Evolutionary conservation across 257 asterid genomes (phyloP).

Genomic region (Nicotiana undulata): DNA sequence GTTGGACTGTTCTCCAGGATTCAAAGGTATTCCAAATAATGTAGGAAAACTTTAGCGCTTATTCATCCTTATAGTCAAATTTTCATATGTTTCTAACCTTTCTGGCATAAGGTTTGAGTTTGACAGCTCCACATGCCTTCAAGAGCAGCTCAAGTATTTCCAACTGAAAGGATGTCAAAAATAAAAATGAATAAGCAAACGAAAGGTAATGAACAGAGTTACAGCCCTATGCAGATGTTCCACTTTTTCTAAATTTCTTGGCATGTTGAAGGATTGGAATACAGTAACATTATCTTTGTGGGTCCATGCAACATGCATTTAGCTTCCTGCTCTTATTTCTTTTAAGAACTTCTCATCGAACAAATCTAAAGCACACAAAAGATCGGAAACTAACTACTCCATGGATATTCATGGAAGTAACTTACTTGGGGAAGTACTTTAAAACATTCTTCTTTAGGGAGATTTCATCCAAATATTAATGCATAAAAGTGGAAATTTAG

Average conservation of each 20-base stretch:
- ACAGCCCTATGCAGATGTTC: background rate
- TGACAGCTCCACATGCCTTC: conserved; percentile 64
- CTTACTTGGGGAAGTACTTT: background rate
- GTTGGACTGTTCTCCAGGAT: background rate
- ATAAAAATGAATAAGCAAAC: conserved; percentile 8
- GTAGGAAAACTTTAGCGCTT: background rate
- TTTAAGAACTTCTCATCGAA: no score
- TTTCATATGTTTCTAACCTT: conserved; percentile 38
- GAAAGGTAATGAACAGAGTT: background rate
- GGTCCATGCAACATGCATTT: background rate
- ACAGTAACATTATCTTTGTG: background rate
- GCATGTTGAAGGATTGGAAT: background rate
- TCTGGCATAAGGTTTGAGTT: conserved; percentile 35
- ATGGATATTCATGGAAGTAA: no score
- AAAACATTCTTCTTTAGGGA: background rate
- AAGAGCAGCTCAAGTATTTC: conserved; percentile 72
- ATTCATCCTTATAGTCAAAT: background rate
- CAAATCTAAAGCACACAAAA: background rate
- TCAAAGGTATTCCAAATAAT: background rate
- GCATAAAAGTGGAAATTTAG: background rate
- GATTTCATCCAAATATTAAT: background rate
- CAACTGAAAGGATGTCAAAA: conserved; percentile 42
- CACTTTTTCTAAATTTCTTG: background rate
- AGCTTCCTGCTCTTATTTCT: background rate
- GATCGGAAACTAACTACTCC: background rate